Base-by-base conservation (phyloP, 2,329 filamentous ascomycete genomes). In the Neospermospora avenae region DNA sequence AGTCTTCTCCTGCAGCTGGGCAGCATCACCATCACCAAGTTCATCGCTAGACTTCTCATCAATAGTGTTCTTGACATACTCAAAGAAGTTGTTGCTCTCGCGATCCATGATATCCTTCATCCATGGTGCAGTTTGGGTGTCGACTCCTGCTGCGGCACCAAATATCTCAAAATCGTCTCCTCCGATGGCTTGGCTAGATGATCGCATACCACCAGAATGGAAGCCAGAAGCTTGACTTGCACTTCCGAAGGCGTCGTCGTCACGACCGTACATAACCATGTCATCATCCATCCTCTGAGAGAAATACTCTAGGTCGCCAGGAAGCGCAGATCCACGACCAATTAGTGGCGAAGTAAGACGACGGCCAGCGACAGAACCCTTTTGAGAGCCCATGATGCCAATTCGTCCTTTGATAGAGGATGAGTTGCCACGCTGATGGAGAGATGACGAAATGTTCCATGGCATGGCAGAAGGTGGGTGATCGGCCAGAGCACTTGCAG, bases 401-500 rank as follows among this genome's bases (percentile, higher is more conserved):
- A 45, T 37, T 28, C 49, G 67, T 11, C 62, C 60, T 42, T 55
- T 49, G 41, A 62, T 35, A 10, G 60, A 61, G 8, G 77, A 75
- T 58, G 77, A 75, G 16, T 74, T 69, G 57, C 16, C 67, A 56
- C 77, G 41, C 46, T 69, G 68, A 46, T 83, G 85, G 55, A 80
- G 69, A 2, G 83, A 84, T 3, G 81, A 78, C 7, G 78, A 83
- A 46, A 81, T 75, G 64, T 89, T 89, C 87, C 87, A 90, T 11
- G 87, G 87, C 80, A 89, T 85, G n/a, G 81, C 76, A 4, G 81
- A 84, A 24, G 84, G 83, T 28, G 83, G 82, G 56, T 87, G 83
- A 60, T 96, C 89, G 4, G 84, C 83, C 56, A 95, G 80, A 7
- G 84, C 82, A 0, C 83, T 80, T 0, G 79, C 82, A 0, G 83